These are phyloP conservation scores for Rehmannia glutinosa DNA, from an alignment of 257 asterid genomes.

Conservation along the genomic window DNA sequence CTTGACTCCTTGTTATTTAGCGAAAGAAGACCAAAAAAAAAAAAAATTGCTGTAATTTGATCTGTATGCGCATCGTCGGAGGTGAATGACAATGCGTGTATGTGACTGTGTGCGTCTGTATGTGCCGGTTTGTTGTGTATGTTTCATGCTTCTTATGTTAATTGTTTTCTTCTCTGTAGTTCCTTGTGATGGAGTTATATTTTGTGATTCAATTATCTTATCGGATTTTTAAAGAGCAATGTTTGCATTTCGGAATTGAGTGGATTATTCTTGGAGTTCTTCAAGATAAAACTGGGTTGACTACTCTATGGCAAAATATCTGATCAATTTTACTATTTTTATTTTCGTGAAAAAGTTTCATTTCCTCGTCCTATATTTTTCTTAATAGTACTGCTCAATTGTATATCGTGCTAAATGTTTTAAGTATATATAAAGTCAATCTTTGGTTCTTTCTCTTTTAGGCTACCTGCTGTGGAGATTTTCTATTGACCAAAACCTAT, in stretches of 20 bases:
- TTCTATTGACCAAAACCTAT: too few species aligned
- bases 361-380: neutral
- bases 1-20: neutral
- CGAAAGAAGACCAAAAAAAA: neutral
- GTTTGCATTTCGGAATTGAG: neutral
- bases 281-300: slow-evolving; percentile 3
- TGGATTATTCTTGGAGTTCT: neutral
- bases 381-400: neutral
- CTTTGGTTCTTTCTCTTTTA: neutral
- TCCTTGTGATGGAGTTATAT: neutral
- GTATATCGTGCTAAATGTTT: neutral
- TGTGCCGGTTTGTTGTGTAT: neutral
- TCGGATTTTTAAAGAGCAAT: neutral
- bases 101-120: neutral
- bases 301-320: neutral
- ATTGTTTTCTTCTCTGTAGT: neutral
- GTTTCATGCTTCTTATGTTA: neutral
- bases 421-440: neutral
- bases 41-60: neutral
- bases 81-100: neutral
- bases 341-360: neutral
- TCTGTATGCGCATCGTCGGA: neutral
- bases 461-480: neutral
- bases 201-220: neutral
- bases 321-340: neutral